A percentile compares a stretch with the other conserved stretches of the same genome.
Evolutionary conservation across 2,329 filamentous ascomycete genomes (phyloP).

Genomic region (Xylariaceae sp.): DNA sequence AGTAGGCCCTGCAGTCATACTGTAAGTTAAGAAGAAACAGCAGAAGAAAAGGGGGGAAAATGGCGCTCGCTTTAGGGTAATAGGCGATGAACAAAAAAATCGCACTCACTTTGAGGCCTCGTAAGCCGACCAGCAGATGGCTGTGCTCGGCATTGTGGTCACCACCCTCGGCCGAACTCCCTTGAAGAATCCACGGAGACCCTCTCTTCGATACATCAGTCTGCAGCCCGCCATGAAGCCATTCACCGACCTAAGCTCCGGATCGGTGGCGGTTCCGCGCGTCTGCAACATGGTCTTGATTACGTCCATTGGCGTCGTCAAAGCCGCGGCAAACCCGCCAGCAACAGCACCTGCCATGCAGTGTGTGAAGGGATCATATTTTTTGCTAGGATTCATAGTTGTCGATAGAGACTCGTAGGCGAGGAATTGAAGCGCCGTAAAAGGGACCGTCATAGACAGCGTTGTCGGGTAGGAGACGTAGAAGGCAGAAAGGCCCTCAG

Average conservation of each 20-base stretch:
- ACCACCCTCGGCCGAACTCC: slow-evolving; percentile 89
- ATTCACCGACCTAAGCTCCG: slow-evolving; percentile 82
- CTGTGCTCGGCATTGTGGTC: slow-evolving; percentile 97
- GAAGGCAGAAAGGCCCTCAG: slow-evolving; percentile 87
- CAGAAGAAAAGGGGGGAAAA: no score
- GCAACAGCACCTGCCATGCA: slow-evolving; percentile 90
- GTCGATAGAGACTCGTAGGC: slow-evolving; percentile 97
- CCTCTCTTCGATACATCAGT: slow-evolving; percentile 82
- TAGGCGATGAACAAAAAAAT: neutral
- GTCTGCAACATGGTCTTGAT: slow-evolving; percentile 98
- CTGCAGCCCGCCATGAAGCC: slow-evolving; percentile 78
- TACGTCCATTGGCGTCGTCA: slow-evolving; percentile 96
- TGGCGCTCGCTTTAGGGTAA: neutral
- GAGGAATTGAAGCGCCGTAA: slow-evolving; percentile 95
- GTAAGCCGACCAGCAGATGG: slow-evolving; percentile 94
- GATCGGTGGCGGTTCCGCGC: slow-evolving; percentile 78
- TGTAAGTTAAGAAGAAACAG: slow-evolving; percentile 21
- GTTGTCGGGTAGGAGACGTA: slow-evolving; percentile 99
- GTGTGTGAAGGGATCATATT: slow-evolving; percentile 92
- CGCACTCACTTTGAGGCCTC: slow-evolving; percentile 66
- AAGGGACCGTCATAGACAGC: slow-evolving; percentile 96
- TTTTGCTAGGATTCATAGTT: slow-evolving; percentile 81
- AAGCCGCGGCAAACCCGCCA: slow-evolving; percentile 87
- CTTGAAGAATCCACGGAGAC: slow-evolving; percentile 86
- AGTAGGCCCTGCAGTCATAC: slow-evolving; percentile 34